Conservation (phyloP, 2,329 filamentous ascomycete species). For the Trichoderma gracile region DNA sequence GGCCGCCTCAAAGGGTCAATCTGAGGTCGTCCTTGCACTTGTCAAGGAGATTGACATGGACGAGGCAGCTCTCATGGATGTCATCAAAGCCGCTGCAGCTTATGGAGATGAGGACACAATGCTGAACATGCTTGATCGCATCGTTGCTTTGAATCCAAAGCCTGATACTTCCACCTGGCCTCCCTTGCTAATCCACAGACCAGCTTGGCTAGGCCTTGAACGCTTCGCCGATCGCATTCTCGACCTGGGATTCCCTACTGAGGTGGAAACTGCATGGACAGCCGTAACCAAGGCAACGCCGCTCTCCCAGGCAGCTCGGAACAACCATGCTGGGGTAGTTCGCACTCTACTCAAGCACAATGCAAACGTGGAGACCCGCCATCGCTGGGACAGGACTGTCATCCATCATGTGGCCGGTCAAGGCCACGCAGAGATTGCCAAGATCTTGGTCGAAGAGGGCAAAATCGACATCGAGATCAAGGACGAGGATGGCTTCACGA, state of each 20-base stretch:
- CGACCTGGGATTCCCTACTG: constrained; percentile 12
- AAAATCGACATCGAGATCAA: constrained; percentile 20
- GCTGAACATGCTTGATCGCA: constrained; percentile 25
- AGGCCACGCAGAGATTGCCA: constrained; percentile 22
- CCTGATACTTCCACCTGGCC: constrained; percentile 18
- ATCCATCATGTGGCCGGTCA: constrained; percentile 23
- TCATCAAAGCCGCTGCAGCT: constrained; percentile 20
- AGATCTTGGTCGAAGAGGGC: constrained; percentile 24
- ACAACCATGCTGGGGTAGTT: constrained; percentile 19
- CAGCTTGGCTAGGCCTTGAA: constrained; percentile 24
- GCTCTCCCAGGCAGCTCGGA: constrained; percentile 24
- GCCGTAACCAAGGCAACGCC: constrained; percentile 13
- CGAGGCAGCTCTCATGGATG: constrained; percentile 15
- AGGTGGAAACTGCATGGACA: constrained; percentile 12
- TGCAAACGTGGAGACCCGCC: constrained; percentile 8
- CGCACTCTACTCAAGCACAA: constrained; percentile 21
- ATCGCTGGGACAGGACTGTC: neutral
- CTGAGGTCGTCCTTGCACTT: constrained; percentile 5
- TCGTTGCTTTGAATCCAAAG: neutral
- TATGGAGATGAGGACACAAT: constrained; percentile 20
- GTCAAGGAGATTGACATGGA: constrained; percentile 5
- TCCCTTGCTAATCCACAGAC: constrained; percentile 15
- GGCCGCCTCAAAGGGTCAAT: constrained; percentile 23
- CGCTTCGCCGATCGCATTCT: constrained; percentile 25
- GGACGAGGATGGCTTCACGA: constrained; percentile 19